Conservation (phyloP, 2,329 filamentous ascomycete genomes). For the Cercospora sojina region DNA sequence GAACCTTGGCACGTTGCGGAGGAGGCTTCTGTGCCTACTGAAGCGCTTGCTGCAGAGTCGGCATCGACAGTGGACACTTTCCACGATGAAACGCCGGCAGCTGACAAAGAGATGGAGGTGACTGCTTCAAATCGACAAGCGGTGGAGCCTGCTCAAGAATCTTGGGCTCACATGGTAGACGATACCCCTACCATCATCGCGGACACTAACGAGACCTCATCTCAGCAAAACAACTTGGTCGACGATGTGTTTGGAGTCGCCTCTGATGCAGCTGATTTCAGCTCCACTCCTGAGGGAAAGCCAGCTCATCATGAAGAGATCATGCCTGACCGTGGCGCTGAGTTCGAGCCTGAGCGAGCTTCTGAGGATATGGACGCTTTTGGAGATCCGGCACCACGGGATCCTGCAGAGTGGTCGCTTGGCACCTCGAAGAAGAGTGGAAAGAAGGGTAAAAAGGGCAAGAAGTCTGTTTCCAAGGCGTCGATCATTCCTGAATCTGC, state of each 20-base stretch:
- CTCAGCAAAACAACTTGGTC: conserved; percentile 12
- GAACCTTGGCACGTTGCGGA: conserved; percentile 16
- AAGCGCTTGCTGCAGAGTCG: not conserved
- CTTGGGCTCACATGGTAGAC: conserved; percentile 7
- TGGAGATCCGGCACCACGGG: conserved; percentile 13
- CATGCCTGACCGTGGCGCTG: conserved; percentile 16
- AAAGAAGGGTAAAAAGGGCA: conserved; percentile 25
- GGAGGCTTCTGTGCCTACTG: not conserved
- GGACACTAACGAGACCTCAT: not conserved
- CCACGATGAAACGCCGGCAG: not conserved
- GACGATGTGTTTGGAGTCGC: conserved; percentile 19
- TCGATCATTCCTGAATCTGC: conserved; percentile 1
- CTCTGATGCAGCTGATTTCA: conserved; percentile 10
- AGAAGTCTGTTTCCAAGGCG: conserved; percentile 9
- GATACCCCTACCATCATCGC: not conserved
- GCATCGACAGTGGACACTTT: not conserved
- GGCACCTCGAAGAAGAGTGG: conserved; percentile 24
- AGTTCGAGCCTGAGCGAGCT: conserved; percentile 22
- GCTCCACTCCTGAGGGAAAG: conserved; percentile 2
- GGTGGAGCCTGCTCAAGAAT: not conserved
- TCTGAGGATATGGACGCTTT: conserved; percentile 24
- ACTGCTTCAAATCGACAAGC: not conserved
- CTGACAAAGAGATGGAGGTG: not conserved
- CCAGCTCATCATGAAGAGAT: conserved; percentile 1
- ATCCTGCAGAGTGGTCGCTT: conserved; percentile 16